These are phyloP conservation scores for Cutaneotrichosporon mucoides DNA, from an alignment of 1,284 basidiomycete species.

Conservation along the genomic window DNA sequence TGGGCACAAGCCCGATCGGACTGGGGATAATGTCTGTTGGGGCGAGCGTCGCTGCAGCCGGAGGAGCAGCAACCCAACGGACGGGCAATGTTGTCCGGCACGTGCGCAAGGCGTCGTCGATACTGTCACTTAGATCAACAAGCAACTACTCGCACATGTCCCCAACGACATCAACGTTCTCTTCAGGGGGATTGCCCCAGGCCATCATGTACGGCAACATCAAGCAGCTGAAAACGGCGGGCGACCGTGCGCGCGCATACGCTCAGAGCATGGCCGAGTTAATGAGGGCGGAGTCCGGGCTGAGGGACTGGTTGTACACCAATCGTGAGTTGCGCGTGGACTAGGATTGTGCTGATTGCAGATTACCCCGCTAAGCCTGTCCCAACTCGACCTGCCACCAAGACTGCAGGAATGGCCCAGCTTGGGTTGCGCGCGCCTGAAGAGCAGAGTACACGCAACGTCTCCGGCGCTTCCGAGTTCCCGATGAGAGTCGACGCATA, in stretches of 20 bases:
- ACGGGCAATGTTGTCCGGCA: slow-evolving; percentile 9
- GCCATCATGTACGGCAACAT: slow-evolving; percentile 74
- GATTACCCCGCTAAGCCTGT: slow-evolving; percentile 1
- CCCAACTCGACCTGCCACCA: background rate
- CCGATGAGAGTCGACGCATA: slow-evolving; percentile 45
- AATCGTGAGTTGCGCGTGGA: slow-evolving; percentile 53
- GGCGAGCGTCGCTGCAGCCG: background rate
- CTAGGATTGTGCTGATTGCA: background rate
- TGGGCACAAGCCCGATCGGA: slow-evolving; percentile 1
- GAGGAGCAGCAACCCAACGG: background rate
- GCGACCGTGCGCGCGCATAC: slow-evolving; percentile 73
- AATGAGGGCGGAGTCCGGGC: slow-evolving; percentile 68
- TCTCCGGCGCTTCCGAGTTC: slow-evolving; percentile 44
- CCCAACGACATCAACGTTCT: slow-evolving; percentile 21
- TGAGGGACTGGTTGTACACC: slow-evolving; percentile 68
- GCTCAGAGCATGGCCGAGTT: slow-evolving; percentile 80
- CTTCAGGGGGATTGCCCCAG: slow-evolving; percentile 57
- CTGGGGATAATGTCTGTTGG: slow-evolving; percentile 4
- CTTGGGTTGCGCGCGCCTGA: slow-evolving; percentile 6
- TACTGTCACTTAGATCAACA: slow-evolving; percentile 23
- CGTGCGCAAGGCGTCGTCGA: slow-evolving; percentile 28
- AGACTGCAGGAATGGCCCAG: background rate
- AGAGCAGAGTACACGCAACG: slow-evolving; percentile 25
- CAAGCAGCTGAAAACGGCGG: slow-evolving; percentile 56
- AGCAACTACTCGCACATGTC: slow-evolving; percentile 26